Base-by-base conservation (phyloP, 345 rosid genomes). In the Noccaea caerulescens region DNA sequence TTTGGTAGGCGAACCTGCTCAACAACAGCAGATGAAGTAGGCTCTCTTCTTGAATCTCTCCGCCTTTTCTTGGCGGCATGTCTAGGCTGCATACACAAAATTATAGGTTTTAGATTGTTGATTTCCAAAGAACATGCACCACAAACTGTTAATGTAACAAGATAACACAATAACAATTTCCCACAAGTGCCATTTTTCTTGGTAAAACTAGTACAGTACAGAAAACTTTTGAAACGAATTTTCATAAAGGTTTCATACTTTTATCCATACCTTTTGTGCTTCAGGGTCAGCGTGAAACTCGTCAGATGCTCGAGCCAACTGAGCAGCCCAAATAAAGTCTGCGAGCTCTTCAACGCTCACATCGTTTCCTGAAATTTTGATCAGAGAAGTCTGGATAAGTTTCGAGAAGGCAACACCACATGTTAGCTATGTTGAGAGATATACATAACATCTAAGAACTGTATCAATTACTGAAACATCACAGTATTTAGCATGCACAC, bases 251-350 rank as follows among this genome's bases (percentile, higher is more conserved):
- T 37, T 47, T 0, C 23, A 20, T 20, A 20, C 23, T 20, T 20
- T 58, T 57, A 41, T 68, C 44, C 36, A 71, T 34, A 90, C 98
- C 86, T 83, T 84, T 11, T 71, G 85, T 71, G 82, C 94, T 43
- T 73, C 81, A 70, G 75, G 76, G 42, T 76, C 86, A 10, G 61
- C 75, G 38, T 77, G 54, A 76, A 82, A 79, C 37, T 84, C 89
- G 77, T 80, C 88, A 14, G 76, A 85, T 63, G 72, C 86, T 77
- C 83, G 84, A 13, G 96, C 83, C 80, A 87, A 75, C 67, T 82
- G 88, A 75, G 97, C 96, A 60, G 96, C 97, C 80, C 80, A 80
- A 10, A 93, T 83, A 63, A 91, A 91, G 80, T 91, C 98, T 0
- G 89, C 82, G 71, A 91, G 78, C 72, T 84, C 91, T 2, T 72